Base-by-base conservation (phyloP, 139 green algal species). In the Auxenochlorella protothecoides region DNA sequence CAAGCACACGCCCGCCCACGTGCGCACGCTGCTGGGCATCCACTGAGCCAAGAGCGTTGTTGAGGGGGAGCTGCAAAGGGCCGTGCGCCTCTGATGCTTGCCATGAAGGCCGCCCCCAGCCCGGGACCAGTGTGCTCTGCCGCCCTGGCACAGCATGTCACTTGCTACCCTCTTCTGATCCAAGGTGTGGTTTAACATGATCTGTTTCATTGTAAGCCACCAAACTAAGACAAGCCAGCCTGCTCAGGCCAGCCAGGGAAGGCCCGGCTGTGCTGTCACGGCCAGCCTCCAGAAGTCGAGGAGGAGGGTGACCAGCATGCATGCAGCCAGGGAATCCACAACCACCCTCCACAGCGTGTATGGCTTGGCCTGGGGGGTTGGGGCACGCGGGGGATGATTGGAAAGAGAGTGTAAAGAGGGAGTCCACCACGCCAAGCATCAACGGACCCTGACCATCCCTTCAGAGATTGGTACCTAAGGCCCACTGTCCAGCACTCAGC, bases 271-370 rank as follows among this genome's bases (percentile, higher is more conserved):
- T 44, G 27, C 27, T 44, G 27, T 44, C 27, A 44, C 27, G 27
- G 27, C 27, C 27, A 44, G 27, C 52, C 93, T 85, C 93, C 93
- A 98, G 0, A 93, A 62, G 83, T 98, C 93, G 8, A 98, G 84
- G 56, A 97, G 60, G 44, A 96, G 91, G 7, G 92, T 97, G 27
- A 97, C 89, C 56, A 96, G 79, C 93, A 98, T 98, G 60, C 86
- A 83, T 2, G 91, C 88, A 3, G 89, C 93, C 27, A 98, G 80
- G 1, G 88, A 80, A 72, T 92, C 84, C n/a, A 88, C 61, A 15
- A 73, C 84, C 6, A 52, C 71, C 14, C 78, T 66, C 68, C 80
- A 86, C n/a, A 81, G 44, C 6, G 75, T 73, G 65, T 66, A 79
- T 16, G 67, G 68, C 73, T 78, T 78, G 60, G 72, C 66, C 68